Conservation (phyloP, 305 asterid genomes). For the Striga hermonthica region DNA sequence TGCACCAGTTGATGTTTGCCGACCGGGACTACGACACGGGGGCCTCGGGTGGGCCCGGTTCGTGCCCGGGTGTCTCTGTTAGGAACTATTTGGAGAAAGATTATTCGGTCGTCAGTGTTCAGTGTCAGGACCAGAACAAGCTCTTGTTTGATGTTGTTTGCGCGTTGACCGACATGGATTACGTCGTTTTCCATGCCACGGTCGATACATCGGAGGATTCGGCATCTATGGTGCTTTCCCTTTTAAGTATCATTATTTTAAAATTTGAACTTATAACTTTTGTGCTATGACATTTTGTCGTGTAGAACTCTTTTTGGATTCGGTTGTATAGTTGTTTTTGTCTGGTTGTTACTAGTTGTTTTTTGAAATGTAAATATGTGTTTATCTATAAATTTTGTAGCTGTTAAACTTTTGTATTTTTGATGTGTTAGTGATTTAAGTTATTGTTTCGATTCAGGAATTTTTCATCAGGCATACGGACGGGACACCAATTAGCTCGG, state of each 20-base stretch:
- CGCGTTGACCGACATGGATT: conserved; percentile 81
- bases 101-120: conserved; percentile 70
- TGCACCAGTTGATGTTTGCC: conserved; percentile 94
- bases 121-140: conserved; percentile 68
- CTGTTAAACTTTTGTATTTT: too few species aligned
- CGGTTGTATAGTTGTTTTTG: too few species aligned
- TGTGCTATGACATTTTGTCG: too few species aligned
- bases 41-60: conserved; percentile 38
- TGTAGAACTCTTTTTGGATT: too few species aligned
- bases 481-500: conserved; percentile 82
- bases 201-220: conserved; percentile 53
- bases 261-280: background rate
- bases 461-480: conserved; percentile 83
- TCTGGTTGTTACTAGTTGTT: too few species aligned
- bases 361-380: too few species aligned
- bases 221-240: conserved; percentile 56
- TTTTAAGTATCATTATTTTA: too few species aligned
- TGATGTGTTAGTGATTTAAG: background rate
- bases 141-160: conserved; percentile 79
- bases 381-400: too few species aligned
- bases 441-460: conserved; percentile 41
- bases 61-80: conserved; percentile 53
- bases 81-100: conserved; percentile 69
- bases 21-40: conserved; percentile 81
- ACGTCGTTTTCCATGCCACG: conserved; percentile 75